A percentile compares a stretch with the other conserved stretches of the same genome.
Evolutionary conservation across 1,284 basidiomycete species (phyloP).

Genomic region (Boletus holoroseus): DNA sequence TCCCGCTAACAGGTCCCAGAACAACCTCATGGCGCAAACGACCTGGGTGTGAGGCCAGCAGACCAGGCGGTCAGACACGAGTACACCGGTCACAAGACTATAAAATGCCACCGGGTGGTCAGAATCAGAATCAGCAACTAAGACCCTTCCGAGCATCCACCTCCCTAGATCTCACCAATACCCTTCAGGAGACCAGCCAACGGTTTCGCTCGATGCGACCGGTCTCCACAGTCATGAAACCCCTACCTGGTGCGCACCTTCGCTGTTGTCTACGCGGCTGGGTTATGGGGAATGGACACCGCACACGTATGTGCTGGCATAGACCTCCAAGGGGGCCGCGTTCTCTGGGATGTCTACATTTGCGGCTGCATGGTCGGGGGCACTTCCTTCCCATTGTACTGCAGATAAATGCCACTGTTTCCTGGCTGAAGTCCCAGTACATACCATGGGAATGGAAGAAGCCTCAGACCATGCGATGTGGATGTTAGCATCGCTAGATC

Average conservation of each 20-base stretch:
- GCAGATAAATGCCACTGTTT: slow-evolving; percentile 30
- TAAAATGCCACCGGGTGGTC: slow-evolving; percentile 21
- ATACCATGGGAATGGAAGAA: slow-evolving; percentile 46
- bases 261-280: slow-evolving; percentile 8
- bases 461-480: slow-evolving; percentile 36
- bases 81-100: slow-evolving; percentile 17
- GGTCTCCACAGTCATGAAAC: not conserved
- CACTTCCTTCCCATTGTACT: slow-evolving; percentile 38
- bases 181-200: not conserved
- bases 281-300: slow-evolving; percentile 19
- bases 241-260: slow-evolving; percentile 18
- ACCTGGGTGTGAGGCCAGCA: slow-evolving; percentile 67
- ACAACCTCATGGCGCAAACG: slow-evolving; percentile 73
- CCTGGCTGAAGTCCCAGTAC: slow-evolving; percentile 34
- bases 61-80: slow-evolving; percentile 17
- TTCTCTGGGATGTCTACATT: slow-evolving; percentile 18
- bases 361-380: slow-evolving; percentile 35
- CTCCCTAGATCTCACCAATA: slow-evolving; percentile 2
- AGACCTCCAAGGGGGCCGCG: slow-evolving; percentile 17
- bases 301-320: not conserved
- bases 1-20: slow-evolving; percentile 15
- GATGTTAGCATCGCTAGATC: slow-evolving; percentile 26
- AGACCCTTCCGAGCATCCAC: slow-evolving; percentile 8
- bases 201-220: not conserved
- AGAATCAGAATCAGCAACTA: slow-evolving; percentile 16